Evolutionary conservation across 495 filamentous ascomycete species (phyloP).

Genomic region (Jackrogersella multiformis): DNA sequence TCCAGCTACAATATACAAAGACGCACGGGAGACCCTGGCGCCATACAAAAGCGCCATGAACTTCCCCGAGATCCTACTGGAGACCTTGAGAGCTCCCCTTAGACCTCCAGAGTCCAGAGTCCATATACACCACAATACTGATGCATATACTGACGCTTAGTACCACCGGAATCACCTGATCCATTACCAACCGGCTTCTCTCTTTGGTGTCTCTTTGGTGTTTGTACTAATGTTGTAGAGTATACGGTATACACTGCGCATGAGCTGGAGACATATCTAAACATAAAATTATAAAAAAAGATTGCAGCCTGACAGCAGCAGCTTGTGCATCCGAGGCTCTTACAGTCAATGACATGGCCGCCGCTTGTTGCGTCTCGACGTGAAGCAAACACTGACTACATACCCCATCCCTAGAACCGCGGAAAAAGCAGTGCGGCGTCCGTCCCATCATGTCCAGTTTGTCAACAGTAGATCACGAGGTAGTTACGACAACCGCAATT

Average conservation of each 20-base stretch:
- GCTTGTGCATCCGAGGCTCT: constrained; percentile 34
- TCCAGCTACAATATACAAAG: constrained; percentile 16
- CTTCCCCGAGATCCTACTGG: constrained; percentile 38
- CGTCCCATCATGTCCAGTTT: constrained; percentile 24
- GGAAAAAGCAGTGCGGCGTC: constrained; percentile 21
- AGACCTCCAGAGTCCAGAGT: too few species aligned
- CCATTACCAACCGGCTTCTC: constrained; percentile 17
- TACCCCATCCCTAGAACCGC: constrained; percentile 23
- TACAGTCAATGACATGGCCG: constrained; percentile 34
- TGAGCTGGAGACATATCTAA: constrained; percentile 30
- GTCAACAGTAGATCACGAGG: constrained; percentile 32
- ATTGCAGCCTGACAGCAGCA: constrained; percentile 36
- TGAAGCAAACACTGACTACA: constrained; percentile 34
- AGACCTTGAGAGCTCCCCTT: constrained; percentile 31
- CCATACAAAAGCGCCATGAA: constrained; percentile 37
- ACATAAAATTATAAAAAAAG: too few species aligned
- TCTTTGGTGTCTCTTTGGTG: constrained; percentile 5
- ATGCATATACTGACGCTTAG: neutral
- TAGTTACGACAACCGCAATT: constrained; percentile 31
- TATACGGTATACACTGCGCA: constrained; percentile 18
- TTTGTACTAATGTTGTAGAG: constrained; percentile 22
- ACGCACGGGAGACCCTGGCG: constrained; percentile 23
- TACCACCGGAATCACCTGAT: constrained; percentile 38
- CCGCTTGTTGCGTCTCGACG: constrained; percentile 33
- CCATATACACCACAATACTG: too few species aligned